Conservation (phyloP, 78 protist genomes). For the Speleostelium caveatum region DNA sequence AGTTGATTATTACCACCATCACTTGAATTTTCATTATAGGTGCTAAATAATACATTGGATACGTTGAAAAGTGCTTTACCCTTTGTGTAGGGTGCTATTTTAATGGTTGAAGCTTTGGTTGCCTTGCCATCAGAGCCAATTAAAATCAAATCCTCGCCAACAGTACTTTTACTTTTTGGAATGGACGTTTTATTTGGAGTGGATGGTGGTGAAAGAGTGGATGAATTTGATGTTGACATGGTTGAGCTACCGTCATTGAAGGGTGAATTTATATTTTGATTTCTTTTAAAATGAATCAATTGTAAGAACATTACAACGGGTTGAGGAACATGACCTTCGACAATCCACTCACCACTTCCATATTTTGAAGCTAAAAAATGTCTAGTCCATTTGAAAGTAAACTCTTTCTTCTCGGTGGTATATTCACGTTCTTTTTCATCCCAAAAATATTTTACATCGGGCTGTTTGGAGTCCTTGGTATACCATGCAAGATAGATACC, state of each 20-base stretch:
- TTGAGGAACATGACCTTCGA: conserved; percentile 35
- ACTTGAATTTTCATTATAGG: not conserved
- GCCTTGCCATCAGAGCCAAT: too few species aligned
- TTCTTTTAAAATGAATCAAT: conserved; percentile 9
- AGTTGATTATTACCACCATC: not conserved
- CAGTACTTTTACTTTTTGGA: not conserved
- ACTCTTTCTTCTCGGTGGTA: not conserved
- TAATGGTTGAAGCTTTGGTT: conserved; percentile 7
- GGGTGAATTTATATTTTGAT: not conserved
- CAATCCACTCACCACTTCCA: conserved; percentile 30
- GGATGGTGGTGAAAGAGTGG: not conserved
- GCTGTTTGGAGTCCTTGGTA: not conserved
- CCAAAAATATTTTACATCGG: conserved; percentile 20
- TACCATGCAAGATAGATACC: conserved; percentile 75
- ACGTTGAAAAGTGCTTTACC: conserved; percentile 53
- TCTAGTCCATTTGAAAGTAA: conserved; percentile 50
- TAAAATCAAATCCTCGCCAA: not conserved
- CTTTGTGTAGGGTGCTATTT: conserved; percentile 44
- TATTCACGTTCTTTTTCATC: not conserved
- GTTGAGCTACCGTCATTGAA: not conserved
- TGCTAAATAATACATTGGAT: conserved; percentile 32
- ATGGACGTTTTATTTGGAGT: not conserved
- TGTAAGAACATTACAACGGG: conserved; percentile 57
- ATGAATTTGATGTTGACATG: not conserved
- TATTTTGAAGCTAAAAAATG: conserved; percentile 25